Evolutionary conservation across 2,329 filamentous ascomycete species (phyloP), one percentile per base, ranked within the genome.

Genomic region (Diaporthe vaccinii): DNA sequence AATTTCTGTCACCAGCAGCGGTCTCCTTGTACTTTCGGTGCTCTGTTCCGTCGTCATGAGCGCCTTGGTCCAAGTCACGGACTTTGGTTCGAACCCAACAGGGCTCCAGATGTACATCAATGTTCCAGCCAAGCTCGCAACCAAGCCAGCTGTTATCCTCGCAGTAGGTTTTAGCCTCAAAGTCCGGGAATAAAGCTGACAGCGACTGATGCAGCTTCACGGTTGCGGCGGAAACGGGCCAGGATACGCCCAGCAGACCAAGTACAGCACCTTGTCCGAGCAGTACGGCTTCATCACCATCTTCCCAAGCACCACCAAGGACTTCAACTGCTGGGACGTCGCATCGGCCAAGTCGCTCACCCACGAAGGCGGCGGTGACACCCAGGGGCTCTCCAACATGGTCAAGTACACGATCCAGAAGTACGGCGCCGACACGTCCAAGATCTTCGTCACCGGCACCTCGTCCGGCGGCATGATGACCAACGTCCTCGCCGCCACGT

Each of bases 311-410:
- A 65, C 71, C 81, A 75, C 86, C 84, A 76, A 77, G 77, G 22
- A 44, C 75, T 73, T 57, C 20, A 68, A 81, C 77, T 91, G 89
- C 81, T 91, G 89, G 88, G 89, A 91, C 76, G 88, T 90, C 14
- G 84, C 86, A 17, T 87, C 84, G 57, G 78, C 83, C 3, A 80
- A 78, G 36, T 84, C 85, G 2, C 82, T 90, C 1, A 87, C 85
- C 4, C 88, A 89, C 77, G 83, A 87, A 75, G 84, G 84, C 17
- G 88, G 88, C 36, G 87, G 88, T 25, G 88, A 90, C 80, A 86
- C 84, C 20, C 84, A 86, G 36, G 84, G 84, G 1, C 88, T 90
- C 76, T 22, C 69, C 28, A 73, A 51, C 41, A 87, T 87, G 85
- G 85, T 87, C 72, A 81, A 80, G 39, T 86, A 84, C 77, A 80